Evolutionary conservation across 73 alveolate genomes (phyloP), one percentile per base, ranked within the genome.

Genomic region (Uronychia setigera): DNA sequence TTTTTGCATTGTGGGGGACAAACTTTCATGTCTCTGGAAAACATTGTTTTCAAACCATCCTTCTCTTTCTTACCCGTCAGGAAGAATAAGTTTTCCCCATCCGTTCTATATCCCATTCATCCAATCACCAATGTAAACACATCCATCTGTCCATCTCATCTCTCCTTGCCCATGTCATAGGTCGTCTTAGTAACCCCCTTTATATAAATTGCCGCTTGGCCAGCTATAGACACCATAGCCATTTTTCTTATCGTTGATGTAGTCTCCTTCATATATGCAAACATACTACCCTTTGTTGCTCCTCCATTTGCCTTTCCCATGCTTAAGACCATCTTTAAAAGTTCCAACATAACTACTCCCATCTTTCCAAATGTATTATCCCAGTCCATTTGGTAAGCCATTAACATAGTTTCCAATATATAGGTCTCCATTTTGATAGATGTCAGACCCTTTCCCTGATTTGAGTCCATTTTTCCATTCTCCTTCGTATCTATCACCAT

Each of bases 401-500:
- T 84, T 82, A 5, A 84, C 67, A 84, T 87, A 92, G 26, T 87
- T 80, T 0, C 96, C 96, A 0, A 91, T 90, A 57, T 92, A 92
- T 14, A 57, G 35, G 60, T 92, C 96, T 9, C 94, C 94, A 77
- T 92, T 92, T 26, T 74, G 31, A 59, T 88, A 92, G 59, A 78
- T 28, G 58, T 92, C 96, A 58, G 82, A 35, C 0, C 96, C 96
- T 35, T 87, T 87, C 26, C 96, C 96, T 83, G 88, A 93, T 85
- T 92, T 92, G 33, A 88, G 78, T 11, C 88, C 82, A 74, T 81
- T 32, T 26, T 74, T 79, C 91, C 95, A 94, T 35, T 92, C 94
- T 26, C 98, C 98, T 59, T 83, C 93, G 85, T 92, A 94, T 77
- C 58, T 81, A 59, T 90, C 96, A 19, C 95, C 95, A 35, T 89